These are phyloP conservation scores for Phytophthora pinifolia DNA, from an alignment of 352 stramenopile genomes.

Conservation along the genomic window DNA sequence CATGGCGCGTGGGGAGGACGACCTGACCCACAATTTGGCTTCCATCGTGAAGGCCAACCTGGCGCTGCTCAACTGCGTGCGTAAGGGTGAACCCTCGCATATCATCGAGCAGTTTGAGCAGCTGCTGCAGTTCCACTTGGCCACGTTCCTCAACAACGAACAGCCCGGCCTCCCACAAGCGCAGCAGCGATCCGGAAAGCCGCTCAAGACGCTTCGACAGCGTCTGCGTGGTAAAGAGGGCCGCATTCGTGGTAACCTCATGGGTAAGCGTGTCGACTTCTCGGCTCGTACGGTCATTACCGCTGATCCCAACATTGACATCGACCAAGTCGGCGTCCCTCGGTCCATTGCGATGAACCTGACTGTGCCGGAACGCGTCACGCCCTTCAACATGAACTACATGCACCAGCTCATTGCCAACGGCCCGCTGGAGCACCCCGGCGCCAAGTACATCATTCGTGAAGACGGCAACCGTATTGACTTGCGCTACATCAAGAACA, in stretches of 20 bases:
- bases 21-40: constrained; percentile 97
- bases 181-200: constrained; percentile 96
- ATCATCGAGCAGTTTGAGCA: constrained; percentile 96
- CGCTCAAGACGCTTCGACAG: constrained; percentile 97
- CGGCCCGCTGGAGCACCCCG: constrained; percentile 95
- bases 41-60: constrained; percentile 99
- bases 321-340: constrained; percentile 99
- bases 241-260: constrained; percentile 98
- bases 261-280: constrained; percentile 99
- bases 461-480: constrained; percentile 97
- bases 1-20: constrained; percentile 95
- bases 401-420: constrained; percentile 96
- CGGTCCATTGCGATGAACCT: constrained; percentile 98
- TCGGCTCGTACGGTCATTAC: constrained; percentile 99
- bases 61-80: constrained; percentile 93
- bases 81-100: constrained; percentile 94
- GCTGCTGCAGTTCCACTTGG: constrained; percentile 84
- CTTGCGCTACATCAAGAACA: constrained; percentile 98
- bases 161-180: constrained; percentile 94
- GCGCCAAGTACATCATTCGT: constrained; percentile 98
- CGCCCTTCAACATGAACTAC: constrained; percentile 97
- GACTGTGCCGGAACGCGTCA: constrained; percentile 98
- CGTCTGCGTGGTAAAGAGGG: constrained; percentile 97
- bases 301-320: constrained; percentile 98
- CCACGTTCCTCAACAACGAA: constrained; percentile 98